Evolutionary conservation across 441 rosid species (phyloP), one percentile per base, ranked within the genome.

Genomic region (Adansonia gregorii): DNA sequence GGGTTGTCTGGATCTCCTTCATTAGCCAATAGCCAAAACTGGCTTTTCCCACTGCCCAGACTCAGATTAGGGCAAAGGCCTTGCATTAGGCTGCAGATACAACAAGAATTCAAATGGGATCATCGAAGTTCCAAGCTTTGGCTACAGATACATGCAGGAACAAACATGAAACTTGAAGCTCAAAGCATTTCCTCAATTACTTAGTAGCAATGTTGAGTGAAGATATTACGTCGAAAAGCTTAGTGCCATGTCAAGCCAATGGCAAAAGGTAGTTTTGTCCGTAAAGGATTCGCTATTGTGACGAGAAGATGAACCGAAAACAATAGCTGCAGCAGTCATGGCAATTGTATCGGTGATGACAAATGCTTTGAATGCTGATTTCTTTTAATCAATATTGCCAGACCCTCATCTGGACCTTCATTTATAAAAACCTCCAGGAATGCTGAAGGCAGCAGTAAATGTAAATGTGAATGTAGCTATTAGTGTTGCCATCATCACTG

Each of bases 371-470:
- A 74, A 74, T 27, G 76, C 46, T 49, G 56, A 0, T 51, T 27
- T 64, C 39, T 35, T 3, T 8, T 12, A 6, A 20, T 45, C 22
- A 72, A 45, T 3, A 45, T 73, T 3, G 81, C 67, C 73, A 11
- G 65, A 54, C 73, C 81, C 17, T 54, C 52, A 0, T 66, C n/a
- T 2, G 22, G 52, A 3, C 48, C 71, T 3, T 15, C 48, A 10
- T 24, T 67, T 49, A 12, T 73, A 20, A 52, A 56, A 9, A 0
- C 82, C 75, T 0, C 85, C 85, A 0, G 87, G 85, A 48, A 80
- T 2, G 2, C 79, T 63, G 59, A 82, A 82, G 6, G 75, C 75
- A 0, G 85, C 85, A 3, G 80, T 61, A 35, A 82, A 84, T 3
- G 82, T 84, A 35, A 35, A 35, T 35, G 39, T 35, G 54, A 85